phyloP scores from a whole-genome alignment of 2,329 filamentous ascomycete species.

The Didymella keratinophila region DNA sequence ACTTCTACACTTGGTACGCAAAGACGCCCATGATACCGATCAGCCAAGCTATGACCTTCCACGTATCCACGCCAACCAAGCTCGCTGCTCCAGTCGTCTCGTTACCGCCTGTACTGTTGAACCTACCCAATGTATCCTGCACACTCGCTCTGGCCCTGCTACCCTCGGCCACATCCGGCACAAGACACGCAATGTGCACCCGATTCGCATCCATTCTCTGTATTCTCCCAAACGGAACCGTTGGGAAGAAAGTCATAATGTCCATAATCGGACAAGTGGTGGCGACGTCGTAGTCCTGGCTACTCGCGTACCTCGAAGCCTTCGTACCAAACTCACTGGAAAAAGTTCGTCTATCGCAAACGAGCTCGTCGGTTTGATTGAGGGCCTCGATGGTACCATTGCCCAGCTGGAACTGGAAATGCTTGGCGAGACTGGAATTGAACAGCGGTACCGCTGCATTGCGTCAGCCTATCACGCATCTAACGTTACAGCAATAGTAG shows the following conservation, averaged over 20 bases:
- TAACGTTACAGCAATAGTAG: no score
- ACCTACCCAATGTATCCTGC: conserved; percentile 1
- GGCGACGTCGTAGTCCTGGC: conserved; percentile 12
- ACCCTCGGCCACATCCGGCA: conserved; percentile 2
- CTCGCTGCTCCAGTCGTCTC: neutral
- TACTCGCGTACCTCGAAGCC: neutral
- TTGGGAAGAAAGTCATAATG: conserved; percentile 13
- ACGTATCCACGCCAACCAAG: neutral
- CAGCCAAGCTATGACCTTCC: neutral
- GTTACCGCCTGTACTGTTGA: conserved; percentile 1
- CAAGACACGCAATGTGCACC: conserved; percentile 12
- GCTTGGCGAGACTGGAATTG: conserved; percentile 2
- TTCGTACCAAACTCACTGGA: neutral
- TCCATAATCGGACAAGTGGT: conserved; percentile 10
- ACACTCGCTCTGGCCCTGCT: conserved; percentile 4
- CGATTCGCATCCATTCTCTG: neutral
- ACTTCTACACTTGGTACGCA: neutral
- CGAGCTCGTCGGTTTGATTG: neutral
- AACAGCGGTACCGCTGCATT: conserved; percentile 2
- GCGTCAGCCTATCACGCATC: neutral
- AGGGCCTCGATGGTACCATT: neutral
- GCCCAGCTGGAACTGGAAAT: neutral
- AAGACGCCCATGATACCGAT: neutral
- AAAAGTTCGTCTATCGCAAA: conserved; percentile 3
- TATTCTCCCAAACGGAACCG: neutral